phyloP scores from a whole-genome alignment of 192 early-diverging fungal species.

The Anaeromyces robustus region DNA sequence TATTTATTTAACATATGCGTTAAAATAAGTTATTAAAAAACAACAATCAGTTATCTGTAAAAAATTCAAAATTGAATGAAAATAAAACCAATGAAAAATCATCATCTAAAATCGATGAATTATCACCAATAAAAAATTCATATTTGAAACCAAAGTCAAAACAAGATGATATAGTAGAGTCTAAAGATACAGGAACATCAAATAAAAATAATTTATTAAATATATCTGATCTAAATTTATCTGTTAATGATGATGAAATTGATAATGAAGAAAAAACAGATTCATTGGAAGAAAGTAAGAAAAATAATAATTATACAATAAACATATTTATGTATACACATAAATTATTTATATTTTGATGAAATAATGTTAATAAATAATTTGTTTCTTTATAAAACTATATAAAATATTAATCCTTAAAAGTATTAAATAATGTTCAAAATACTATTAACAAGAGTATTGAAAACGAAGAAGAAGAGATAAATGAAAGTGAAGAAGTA shows the following conservation, averaged over 20 bases:
- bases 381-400: no score
- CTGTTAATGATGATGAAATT: slow-evolving; percentile 1
- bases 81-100: neutral
- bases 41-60: neutral
- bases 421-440: slow-evolving; percentile 2
- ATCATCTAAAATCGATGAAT: neutral
- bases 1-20: no score
- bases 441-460: no score
- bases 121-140: neutral
- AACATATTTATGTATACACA: neutral
- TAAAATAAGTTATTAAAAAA: neutral
- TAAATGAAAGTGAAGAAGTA: slow-evolving; percentile 3
- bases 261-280: neutral
- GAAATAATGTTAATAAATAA: no score
- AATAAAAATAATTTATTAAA: neutral
- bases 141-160: neutral
- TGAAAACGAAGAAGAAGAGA: slow-evolving; percentile 1
- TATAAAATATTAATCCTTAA: no score
- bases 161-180: neutral
- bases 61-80: neutral
- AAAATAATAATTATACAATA: neutral
- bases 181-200: neutral
- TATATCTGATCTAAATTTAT: neutral
- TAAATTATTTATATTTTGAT: no score
- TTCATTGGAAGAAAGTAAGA: neutral